These are phyloP conservation scores for Calonectria henricotiae DNA, from an alignment of 2,329 filamentous ascomycete species.

Conservation along the genomic window DNA sequence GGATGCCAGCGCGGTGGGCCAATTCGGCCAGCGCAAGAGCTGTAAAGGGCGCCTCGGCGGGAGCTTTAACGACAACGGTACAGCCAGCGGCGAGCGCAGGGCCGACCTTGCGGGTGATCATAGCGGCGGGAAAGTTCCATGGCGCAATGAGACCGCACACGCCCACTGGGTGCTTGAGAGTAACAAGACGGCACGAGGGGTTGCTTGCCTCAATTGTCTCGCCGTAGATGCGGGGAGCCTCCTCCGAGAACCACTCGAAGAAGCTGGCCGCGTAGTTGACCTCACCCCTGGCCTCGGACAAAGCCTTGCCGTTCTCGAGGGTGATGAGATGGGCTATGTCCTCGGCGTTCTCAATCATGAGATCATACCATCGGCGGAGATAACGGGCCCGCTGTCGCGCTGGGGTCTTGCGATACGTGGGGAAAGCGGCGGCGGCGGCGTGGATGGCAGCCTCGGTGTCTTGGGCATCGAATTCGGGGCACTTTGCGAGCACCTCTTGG, in stretches of 20 bases:
- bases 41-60: conserved; percentile 91
- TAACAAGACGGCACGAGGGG: conserved; percentile 69
- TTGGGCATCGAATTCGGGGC: conserved; percentile 80
- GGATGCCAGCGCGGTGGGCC: conserved; percentile 86
- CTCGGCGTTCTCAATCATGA: conserved; percentile 77
- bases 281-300: conserved; percentile 74
- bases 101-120: conserved; percentile 66
- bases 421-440: conserved; percentile 74
- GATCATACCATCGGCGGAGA: conserved; percentile 77
- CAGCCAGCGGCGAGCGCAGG: conserved; percentile 79
- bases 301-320: conserved; percentile 81
- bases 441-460: conserved; percentile 81
- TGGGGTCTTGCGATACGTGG: conserved; percentile 73
- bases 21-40: conserved; percentile 89
- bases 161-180: conserved; percentile 56
- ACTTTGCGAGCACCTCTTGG: conserved; percentile 77
- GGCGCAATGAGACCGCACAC: conserved; percentile 58
- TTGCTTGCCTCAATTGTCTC: conserved; percentile 71
- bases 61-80: conserved; percentile 88
- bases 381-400: conserved; percentile 74
- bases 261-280: conserved; percentile 73
- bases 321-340: conserved; percentile 80
- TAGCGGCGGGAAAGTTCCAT: conserved; percentile 74
- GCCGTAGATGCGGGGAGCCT: conserved; percentile 69
- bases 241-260: conserved; percentile 77